Evolutionary conservation across 2,329 filamentous ascomycete genomes (phyloP), one percentile per base, ranked within the genome.

Genomic region (Drechslerella coelobrocha): DNA sequence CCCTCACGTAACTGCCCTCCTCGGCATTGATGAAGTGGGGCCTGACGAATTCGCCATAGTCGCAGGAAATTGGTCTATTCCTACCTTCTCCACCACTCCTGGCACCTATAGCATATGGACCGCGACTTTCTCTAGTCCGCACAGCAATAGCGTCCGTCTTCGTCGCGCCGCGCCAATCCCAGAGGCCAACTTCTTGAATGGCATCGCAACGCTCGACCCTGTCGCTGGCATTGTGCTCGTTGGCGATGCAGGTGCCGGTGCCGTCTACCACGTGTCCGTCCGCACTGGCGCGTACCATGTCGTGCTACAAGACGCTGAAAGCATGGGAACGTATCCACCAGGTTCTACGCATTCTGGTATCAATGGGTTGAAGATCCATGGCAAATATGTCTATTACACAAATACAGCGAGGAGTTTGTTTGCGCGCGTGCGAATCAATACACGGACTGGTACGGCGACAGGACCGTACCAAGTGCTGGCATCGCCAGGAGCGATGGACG

Each of bases 41-140:
- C 54, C 39, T 23, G 54, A 57, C 21, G 54, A 57, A 37, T 57
- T 57, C n/a, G 54, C 54, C 14, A 48, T 57, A 3, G 17, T 57
- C 2, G 54, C 41, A 2, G 54, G 54, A 14, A 57, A 57, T 10
- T 57, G 54, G 54, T 57, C 41, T n/a, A n/a, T 57, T 24, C 39
- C 54, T 24, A 48, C 54, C 6, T 57, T 57, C 24, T 57, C 54
- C 2, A 23, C 54, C 4, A 57, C 54, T n/a, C 54, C 54, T 14
- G 41, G 54, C n/a, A 57, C 14, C 2, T 48, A 57, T 19, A 57
- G 54, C 41, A 57, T 56, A 37, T 56, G 53, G 53, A 56, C 53
- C 10, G 53, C 53, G 14, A 56, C 53, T 1, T 56, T 56, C 39
- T 24, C 37, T n/a, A 56, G n/a, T 17, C 9, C 10, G 8, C 2